These are phyloP conservation scores for Rasamsonia emersonii DNA, from an alignment of 2,329 filamentous ascomycete species.

Conservation along the genomic window DNA sequence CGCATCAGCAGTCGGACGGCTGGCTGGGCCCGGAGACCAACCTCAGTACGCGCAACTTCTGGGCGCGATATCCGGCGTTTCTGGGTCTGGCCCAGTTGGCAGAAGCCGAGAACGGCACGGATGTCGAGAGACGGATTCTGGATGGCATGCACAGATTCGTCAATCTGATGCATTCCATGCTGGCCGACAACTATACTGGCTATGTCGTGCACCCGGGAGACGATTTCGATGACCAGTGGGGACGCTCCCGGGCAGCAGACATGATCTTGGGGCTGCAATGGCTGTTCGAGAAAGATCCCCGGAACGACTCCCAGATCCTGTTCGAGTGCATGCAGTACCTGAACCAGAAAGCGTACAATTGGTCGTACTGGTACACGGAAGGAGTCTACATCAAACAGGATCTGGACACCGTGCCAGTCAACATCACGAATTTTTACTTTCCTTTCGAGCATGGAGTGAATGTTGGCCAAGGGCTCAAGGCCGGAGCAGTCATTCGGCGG, in stretches of 20 bases:
- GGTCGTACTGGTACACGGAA: constrained; percentile 33
- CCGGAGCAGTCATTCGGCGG: constrained; percentile 37
- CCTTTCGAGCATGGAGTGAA: constrained; percentile 42
- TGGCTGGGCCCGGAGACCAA: constrained; percentile 49
- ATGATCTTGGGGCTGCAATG: constrained; percentile 41
- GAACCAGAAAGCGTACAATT: constrained; percentile 31
- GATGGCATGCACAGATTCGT: constrained; percentile 44
- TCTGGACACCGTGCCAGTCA: constrained; percentile 22
- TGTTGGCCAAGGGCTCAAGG: constrained; percentile 40
- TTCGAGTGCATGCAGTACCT: constrained; percentile 38
- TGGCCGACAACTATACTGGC: constrained; percentile 45
- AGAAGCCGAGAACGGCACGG: constrained; percentile 38
- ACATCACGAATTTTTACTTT: constrained; percentile 24
- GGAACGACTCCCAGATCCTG: constrained; percentile 25
- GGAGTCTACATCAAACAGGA: constrained; percentile 29
- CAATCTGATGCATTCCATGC: constrained; percentile 45
- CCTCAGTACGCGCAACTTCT: constrained; percentile 39
- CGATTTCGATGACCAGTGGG: constrained; percentile 35
- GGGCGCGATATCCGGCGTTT: constrained; percentile 45
- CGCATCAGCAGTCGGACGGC: constrained; percentile 44
- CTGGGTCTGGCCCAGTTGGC: constrained; percentile 41
- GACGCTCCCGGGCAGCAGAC: constrained; percentile 33
- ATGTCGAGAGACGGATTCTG: constrained; percentile 37
- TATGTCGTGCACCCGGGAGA: constrained; percentile 39
- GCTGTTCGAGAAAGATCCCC: constrained; percentile 39